These are phyloP conservation scores for Quercus cerris DNA, from an alignment of 306 rosid species.

Conservation along the genomic window DNA sequence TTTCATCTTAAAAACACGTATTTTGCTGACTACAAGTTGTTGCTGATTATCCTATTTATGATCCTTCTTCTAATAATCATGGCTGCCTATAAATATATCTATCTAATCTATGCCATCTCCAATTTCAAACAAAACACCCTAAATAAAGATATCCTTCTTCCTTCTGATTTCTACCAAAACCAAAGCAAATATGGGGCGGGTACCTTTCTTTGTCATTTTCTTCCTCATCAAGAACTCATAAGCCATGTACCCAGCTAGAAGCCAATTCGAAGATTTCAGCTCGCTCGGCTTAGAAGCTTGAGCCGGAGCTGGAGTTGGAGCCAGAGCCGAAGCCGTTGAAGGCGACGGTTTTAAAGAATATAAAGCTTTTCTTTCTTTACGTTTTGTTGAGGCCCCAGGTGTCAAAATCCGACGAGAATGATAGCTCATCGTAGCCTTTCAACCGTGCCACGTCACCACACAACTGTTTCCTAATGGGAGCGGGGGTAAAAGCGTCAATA, in stretches of 20 bases:
- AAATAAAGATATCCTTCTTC: too few relatives aligned
- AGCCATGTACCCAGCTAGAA: slow-evolving; percentile 78
- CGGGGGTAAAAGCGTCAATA: slow-evolving; percentile 2
- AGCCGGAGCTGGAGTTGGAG: not conserved
- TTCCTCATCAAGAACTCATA: slow-evolving; percentile 49
- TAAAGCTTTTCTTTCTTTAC: slow-evolving; percentile 39
- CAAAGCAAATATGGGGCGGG: too few relatives aligned
- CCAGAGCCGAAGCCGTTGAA: slow-evolving; percentile 5
- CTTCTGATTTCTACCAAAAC: too few relatives aligned
- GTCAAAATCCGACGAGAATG: slow-evolving; percentile 44
- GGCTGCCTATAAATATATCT: too few relatives aligned
- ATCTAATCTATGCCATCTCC: too few relatives aligned
- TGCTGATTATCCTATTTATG: too few relatives aligned
- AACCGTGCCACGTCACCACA: slow-evolving; percentile 34
- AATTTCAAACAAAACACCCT: too few relatives aligned
- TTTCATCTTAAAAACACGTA: too few relatives aligned
- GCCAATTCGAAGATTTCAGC: slow-evolving; percentile 34
- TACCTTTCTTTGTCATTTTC: too few relatives aligned
- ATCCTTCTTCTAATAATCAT: too few relatives aligned
- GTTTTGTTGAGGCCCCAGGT: slow-evolving; percentile 49
- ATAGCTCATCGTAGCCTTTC: slow-evolving; percentile 36
- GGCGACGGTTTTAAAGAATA: slow-evolving; percentile 11
- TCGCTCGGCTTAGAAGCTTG: not conserved
- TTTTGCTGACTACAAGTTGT: too few relatives aligned
- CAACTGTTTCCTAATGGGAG: not conserved